A percentile compares a stretch with the other conserved stretches of the same genome.
Evolutionary conservation across 257 asterid genomes (phyloP).

Genomic region (Leptodermis oblonga): DNA sequence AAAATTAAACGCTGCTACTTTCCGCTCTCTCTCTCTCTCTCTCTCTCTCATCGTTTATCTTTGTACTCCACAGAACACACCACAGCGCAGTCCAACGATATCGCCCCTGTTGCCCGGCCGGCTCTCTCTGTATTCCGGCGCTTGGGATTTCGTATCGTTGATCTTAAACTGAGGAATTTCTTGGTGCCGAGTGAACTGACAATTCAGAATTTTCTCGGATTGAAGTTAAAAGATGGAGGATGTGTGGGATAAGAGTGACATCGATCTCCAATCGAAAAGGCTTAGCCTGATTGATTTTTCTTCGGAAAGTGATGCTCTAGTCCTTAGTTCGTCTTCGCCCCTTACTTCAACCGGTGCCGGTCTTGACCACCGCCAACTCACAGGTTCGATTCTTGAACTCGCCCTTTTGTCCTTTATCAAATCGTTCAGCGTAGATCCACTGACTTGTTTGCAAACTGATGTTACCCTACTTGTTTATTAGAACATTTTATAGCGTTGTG

Average conservation of each 20-base stretch:
- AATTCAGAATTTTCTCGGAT: neutral
- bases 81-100: neutral
- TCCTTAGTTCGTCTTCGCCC: constrained; percentile 22
- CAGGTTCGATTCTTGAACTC: constrained; percentile 30
- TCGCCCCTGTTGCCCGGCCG: neutral
- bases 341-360: constrained; percentile 1
- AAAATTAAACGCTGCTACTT: neutral
- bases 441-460: neutral
- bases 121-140: neutral
- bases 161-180: neutral
- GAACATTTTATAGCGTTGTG: neutral
- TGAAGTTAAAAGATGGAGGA: neutral
- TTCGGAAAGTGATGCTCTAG: constrained; percentile 23
- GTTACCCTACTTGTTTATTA: neutral
- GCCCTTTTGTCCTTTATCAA: neutral
- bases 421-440: neutral
- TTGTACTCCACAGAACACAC: neutral
- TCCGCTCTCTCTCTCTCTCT: constrained; percentile 1
- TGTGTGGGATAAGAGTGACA: neutral
- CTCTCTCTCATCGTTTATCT: constrained; percentile 1
- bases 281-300: constrained; percentile 36
- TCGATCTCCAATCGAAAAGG: constrained; percentile 40
- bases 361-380: constrained; percentile 25
- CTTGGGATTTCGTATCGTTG: neutral
- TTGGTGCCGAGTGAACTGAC: neutral